These are phyloP conservation scores for Cornus controversa DNA, from an alignment of 148 eudicot species.

Conservation along the genomic window DNA sequence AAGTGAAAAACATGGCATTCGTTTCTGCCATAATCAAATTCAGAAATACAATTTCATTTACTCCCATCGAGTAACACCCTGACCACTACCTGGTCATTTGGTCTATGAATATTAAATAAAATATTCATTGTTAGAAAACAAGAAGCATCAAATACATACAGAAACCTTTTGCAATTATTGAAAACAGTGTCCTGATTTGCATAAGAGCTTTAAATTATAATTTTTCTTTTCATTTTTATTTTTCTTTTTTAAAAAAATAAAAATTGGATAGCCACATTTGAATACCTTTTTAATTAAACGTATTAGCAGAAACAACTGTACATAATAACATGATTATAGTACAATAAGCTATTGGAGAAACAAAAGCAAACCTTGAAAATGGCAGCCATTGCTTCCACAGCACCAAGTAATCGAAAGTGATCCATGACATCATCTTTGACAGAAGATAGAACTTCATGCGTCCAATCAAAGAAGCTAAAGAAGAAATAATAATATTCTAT, in stretches of 20 bases:
- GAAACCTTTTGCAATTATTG: too few species aligned
- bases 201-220: not conserved
- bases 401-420: slow-evolving; percentile 86
- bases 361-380: slow-evolving; percentile 69
- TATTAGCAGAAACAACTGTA: not conserved
- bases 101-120: too few species aligned
- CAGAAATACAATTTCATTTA: too few species aligned
- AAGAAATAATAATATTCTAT: slow-evolving; percentile 1
- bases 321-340: not conserved
- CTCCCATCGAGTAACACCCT: too few species aligned
- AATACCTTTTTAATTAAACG: not conserved
- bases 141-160: too few species aligned
- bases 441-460: slow-evolving; percentile 66
- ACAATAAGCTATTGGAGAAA: not conserved
- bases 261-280: not conserved
- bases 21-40: too few species aligned
- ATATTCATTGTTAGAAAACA: too few species aligned
- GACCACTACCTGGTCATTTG: too few species aligned
- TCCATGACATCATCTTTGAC: slow-evolving; percentile 53
- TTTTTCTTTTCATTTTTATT: not conserved
- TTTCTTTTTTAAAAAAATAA: too few species aligned
- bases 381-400: slow-evolving; percentile 75
- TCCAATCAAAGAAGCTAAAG: slow-evolving; percentile 88
- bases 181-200: not conserved
- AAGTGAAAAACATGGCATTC: too few species aligned